Percentiles rank a stretch among this genome's conserved stretches.
Conservation (phyloP, 2,329 filamentous ascomycete genomes). For the Monosporascus sp. region DNA sequence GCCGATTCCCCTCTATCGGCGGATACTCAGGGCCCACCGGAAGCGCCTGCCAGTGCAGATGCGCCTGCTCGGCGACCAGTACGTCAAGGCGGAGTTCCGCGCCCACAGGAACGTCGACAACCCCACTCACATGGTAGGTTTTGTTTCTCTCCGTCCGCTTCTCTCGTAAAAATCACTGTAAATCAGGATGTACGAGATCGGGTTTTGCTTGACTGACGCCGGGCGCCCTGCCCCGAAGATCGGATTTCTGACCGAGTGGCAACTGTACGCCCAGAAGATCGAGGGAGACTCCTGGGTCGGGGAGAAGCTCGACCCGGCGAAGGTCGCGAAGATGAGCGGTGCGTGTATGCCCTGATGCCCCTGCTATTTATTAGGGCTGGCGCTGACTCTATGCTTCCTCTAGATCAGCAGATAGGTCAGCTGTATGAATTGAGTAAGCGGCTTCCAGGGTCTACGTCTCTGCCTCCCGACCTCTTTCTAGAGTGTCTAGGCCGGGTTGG, state of each 20-base stretch:
- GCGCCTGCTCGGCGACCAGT: slow-evolving; percentile 83
- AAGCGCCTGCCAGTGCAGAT: slow-evolving; percentile 68
- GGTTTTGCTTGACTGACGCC: background rate
- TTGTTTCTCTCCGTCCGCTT: background rate
- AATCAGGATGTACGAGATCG: no score
- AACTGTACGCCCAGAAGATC: slow-evolving; percentile 86
- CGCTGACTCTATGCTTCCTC: slow-evolving; percentile 2
- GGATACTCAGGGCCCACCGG: slow-evolving; percentile 80
- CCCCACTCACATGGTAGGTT: slow-evolving; percentile 76
- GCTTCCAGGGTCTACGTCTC: background rate
- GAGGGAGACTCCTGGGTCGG: slow-evolving; percentile 84
- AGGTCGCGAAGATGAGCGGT: slow-evolving; percentile 95
- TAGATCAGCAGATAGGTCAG: slow-evolving; percentile 90
- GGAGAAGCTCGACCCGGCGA: slow-evolving; percentile 74
- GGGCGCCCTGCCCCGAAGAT: slow-evolving; percentile 51
- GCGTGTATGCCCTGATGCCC: slow-evolving; percentile 26
- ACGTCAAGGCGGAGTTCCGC: slow-evolving; percentile 88
- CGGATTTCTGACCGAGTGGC: slow-evolving; percentile 95
- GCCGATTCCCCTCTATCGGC: slow-evolving; percentile 83
- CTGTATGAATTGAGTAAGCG: slow-evolving; percentile 71
- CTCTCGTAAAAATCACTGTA: background rate
- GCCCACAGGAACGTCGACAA: slow-evolving; percentile 82
- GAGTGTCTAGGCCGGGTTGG: background rate
- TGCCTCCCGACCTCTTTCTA: background rate
- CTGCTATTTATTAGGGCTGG: background rate